These are phyloP conservation scores for Nepenthes gracilis DNA, from an alignment of 148 eudicot genomes.

Conservation along the genomic window DNA sequence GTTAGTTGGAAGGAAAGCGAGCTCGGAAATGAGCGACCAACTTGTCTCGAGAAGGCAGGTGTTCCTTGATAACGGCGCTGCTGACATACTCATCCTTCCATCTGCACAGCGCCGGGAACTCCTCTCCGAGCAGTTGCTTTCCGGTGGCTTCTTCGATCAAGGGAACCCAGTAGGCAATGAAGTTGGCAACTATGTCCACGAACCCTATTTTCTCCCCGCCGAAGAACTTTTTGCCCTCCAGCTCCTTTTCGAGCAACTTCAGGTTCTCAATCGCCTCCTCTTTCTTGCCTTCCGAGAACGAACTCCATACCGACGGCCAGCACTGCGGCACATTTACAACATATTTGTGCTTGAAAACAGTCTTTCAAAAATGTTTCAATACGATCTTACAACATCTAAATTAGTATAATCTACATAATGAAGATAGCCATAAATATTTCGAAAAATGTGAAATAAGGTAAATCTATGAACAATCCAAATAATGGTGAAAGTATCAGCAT, in stretches of 20 bases:
- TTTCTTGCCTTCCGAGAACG: not conserved
- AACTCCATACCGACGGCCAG: no score
- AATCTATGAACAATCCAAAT: no score
- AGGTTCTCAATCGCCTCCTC: not conserved
- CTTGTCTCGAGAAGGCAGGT: slow-evolving; percentile 1
- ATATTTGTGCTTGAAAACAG: no score
- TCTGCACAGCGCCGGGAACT: not conserved
- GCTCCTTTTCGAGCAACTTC: slow-evolving; percentile 1
- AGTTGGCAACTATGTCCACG: slow-evolving; percentile 2
- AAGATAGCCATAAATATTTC: no score
- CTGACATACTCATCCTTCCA: slow-evolving; percentile 2
- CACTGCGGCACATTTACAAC: no score
- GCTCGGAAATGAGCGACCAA: not conserved
- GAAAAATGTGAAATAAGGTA: no score
- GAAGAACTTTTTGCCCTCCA: not conserved
- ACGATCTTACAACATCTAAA: no score
- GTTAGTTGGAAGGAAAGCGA: no score
- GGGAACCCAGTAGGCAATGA: not conserved
- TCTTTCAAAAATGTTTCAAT: no score
- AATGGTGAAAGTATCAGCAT: no score
- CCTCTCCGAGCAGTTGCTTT: not conserved
- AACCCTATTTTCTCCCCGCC: slow-evolving; percentile 2
- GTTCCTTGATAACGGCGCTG: not conserved
- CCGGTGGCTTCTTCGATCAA: not conserved
- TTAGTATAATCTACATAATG: no score